Evolutionary conservation across 176 grass and related monocot species (phyloP), one percentile per base, ranked within the genome.

Genomic region (Typha latifolia): DNA sequence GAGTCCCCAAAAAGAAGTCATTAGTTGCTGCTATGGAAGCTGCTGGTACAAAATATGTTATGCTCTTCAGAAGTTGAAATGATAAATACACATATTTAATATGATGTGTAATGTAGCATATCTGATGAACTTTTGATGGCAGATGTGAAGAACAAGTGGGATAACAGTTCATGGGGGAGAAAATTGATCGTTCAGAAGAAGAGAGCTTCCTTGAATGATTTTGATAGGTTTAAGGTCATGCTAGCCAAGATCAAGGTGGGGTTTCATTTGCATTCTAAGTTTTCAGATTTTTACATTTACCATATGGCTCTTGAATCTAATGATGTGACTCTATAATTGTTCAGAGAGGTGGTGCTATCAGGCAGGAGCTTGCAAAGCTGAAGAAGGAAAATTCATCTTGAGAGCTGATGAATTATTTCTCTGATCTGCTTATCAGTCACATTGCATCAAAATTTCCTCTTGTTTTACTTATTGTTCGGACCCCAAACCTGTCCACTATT

Each of bases 221-320:
- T 83, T 32, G 69, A 83, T 9, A 72, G 80, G 66, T 83, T 83
- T 21, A 83, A 83, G 74, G 81, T 83, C 48, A 78, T 83, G 81
- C 31, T 83, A 18, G 74, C 81, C 3, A 83, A 63, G 61, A 73
- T 83, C 52, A 83, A 83, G 81, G 74, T 78, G 27, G 10, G 21
- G 1, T 27, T 62, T 20, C 15, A 5, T 9, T 71, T 51, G 13
- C 52, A 51, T 32, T 49, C 13, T 14, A 13, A 16, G 32, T 8
- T 32, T 32, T 19, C 23, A 15, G 34, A 24, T 1, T 62, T 22
- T 48, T 16, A 3, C 5, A 3, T 53, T 63, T 53, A 2, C 32
- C 32, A 32, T 27, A 2, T 53, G 3, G 32, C 51, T 16, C 14
- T 48, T 55, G n/a, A 51, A 20, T 20, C 16, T n/a, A n/a, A 19